A percentile compares a stretch with the other conserved stretches of the same genome.
phyloP scores from a whole-genome alignment of 208 protist genomes.

The Endotrypanum monterogeii region DNA sequence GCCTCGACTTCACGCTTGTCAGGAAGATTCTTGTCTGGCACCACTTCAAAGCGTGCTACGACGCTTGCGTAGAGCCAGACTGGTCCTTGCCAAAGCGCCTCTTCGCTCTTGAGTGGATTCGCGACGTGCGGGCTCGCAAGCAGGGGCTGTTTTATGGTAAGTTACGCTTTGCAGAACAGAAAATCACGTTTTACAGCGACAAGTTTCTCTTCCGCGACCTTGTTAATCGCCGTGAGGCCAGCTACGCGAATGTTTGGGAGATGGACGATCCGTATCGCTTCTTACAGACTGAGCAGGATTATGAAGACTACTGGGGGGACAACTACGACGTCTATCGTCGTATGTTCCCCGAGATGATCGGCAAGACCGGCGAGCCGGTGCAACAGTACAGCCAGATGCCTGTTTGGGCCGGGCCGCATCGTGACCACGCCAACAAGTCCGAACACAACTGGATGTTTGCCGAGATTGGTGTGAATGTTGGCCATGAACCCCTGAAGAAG shows the following conservation, averaged over 20 bases:
- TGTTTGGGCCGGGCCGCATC: constrained; percentile 90
- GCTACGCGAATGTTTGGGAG: constrained; percentile 94
- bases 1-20: constrained; percentile 91
- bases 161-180: constrained; percentile 93
- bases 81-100: constrained; percentile 93
- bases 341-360: constrained; percentile 95
- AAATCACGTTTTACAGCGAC: constrained; percentile 94
- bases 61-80: constrained; percentile 93
- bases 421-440: constrained; percentile 91
- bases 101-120: constrained; percentile 93
- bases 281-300: constrained; percentile 93
- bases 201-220: constrained; percentile 93
- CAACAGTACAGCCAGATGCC: constrained; percentile 94
- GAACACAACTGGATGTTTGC: constrained; percentile 96
- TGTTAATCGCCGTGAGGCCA: constrained; percentile 92
- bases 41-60: constrained; percentile 95
- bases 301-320: constrained; percentile 95
- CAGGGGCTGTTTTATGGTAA: constrained; percentile 93
- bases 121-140: constrained; percentile 88
- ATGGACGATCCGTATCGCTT: constrained; percentile 96
- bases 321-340: constrained; percentile 95
- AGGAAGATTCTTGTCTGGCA: constrained; percentile 94
- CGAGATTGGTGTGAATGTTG: constrained; percentile 94
- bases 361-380: constrained; percentile 88
- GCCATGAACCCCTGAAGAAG: constrained; percentile 92